Evolutionary conservation across 768 basidiomycete species (phyloP), one percentile per base, ranked within the genome.

Genomic region (Pleurotus platypus): DNA sequence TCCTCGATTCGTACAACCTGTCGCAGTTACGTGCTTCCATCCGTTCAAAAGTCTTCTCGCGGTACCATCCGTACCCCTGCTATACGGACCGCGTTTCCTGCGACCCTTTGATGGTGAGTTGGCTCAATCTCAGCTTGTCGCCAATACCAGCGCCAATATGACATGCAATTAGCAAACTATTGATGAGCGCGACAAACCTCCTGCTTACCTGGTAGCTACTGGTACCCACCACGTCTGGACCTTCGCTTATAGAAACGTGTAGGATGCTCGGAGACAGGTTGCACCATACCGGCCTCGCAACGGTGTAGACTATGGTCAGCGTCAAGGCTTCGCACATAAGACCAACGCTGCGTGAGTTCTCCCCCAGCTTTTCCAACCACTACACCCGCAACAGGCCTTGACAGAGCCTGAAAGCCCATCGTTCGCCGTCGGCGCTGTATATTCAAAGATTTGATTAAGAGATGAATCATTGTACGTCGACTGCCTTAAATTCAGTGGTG

Each of bases 331-430:
- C 20, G 42, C n/a, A 11, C 42, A 45, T 22, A 45, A 45, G 15
- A 16, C 15, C 42, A 20, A 43, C 13, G 42, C 20, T 16, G n/a
- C 20, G 20, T 45, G 20, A 22, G 42, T 45, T 12, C 42, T 45
- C 42, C 7, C 20, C 24, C 42, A 16, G 13, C 7, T n/a, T 45
- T 9, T 45, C 84, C 93, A 92, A 95, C n/a, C 95, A 81, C 62
- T 88, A 92, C 0, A 85, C 92, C 57, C 79, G 86, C 30, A 35
- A 35, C 30, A 35, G 0, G 9, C 8, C 30, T 9, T 35, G 9
- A 11, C 11, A 35, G 30, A 35, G 9, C 30, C 11, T 35, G 30
- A 35, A 35, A 9, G 11, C 8, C 8, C 30, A 11, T 35, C 30
- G 30, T 9, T 11, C 11, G 8, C 30, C 30, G 11, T 35, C 30